phyloP scores from a whole-genome alignment of 2,329 filamentous ascomycete genomes.

The Dactylellina haptotyla region DNA sequence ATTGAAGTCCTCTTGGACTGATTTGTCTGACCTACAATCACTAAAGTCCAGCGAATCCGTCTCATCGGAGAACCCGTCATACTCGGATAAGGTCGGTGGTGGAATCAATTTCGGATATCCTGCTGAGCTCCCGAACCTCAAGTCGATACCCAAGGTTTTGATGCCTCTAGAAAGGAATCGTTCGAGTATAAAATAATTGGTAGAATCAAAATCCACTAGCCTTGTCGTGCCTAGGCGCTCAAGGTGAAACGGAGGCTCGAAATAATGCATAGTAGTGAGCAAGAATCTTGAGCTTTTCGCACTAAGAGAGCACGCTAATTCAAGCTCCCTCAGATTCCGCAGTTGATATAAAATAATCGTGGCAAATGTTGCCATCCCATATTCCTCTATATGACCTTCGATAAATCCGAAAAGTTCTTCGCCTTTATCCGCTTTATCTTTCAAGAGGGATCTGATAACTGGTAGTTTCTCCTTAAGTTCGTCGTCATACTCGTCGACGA shows the following conservation, averaged over 20 bases:
- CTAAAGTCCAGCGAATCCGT: background rate
- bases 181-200: constrained; percentile 27
- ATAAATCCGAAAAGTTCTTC: constrained; percentile 20
- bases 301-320: constrained; percentile 21
- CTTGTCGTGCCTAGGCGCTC: background rate
- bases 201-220: constrained; percentile 21
- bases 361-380: constrained; percentile 20
- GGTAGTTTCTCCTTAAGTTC: background rate
- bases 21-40: background rate
- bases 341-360: constrained; percentile 39
- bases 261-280: constrained; percentile 20
- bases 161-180: constrained; percentile 2
- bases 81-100: background rate
- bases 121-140: constrained; percentile 22
- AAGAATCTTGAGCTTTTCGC: constrained; percentile 26
- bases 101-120: constrained; percentile 12
- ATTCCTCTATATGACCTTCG: constrained; percentile 19
- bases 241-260: constrained; percentile 26
- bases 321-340: background rate
- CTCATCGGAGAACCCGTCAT: background rate
- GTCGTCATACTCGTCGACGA: constrained; percentile 14
- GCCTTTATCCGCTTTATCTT: background rate
- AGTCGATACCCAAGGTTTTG: constrained; percentile 18
- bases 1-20: constrained; percentile 4
- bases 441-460: background rate